Conservation (phyloP, 768 basidiomycete species). For the Boletus pseudo-olivaceus region DNA sequence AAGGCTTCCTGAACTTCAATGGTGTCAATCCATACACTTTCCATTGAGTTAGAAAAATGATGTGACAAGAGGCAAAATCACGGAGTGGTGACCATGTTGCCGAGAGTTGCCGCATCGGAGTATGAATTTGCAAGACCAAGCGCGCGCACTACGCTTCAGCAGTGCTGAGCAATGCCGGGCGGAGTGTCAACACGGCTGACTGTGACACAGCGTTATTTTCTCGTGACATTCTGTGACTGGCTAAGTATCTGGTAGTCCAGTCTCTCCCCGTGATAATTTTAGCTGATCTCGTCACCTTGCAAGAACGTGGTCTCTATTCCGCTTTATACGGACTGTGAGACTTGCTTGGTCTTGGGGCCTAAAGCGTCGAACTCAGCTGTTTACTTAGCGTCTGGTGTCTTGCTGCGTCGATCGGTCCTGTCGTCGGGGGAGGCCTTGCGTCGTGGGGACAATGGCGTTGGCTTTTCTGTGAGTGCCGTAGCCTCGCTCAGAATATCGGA, state of each 20-base stretch:
- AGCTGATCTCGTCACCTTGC: constrained; percentile 44
- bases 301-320: constrained; percentile 40
- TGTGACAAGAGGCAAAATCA: too few species aligned
- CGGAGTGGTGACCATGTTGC: too few species aligned
- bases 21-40: too few species aligned
- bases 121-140: too few species aligned
- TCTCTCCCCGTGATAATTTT: constrained; percentile 40
- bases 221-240: too few species aligned
- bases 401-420: constrained; percentile 16
- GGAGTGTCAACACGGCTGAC: too few species aligned
- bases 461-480: constrained; percentile 34
- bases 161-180: too few species aligned
- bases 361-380: not conserved
- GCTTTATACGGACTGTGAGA: constrained; percentile 26
- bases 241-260: not conserved
- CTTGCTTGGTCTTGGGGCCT: not conserved
- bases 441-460: constrained; percentile 36
- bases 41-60: too few species aligned
- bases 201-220: too few species aligned
- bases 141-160: too few species aligned
- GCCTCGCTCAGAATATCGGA: not conserved
- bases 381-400: constrained; percentile 32
- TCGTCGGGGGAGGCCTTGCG: constrained; percentile 35
- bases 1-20: too few species aligned
- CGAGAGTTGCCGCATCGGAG: too few species aligned